These are phyloP conservation scores for Plasmodium knowlesi DNA, from an alignment of 169 alveolate species.

Conservation along the genomic window DNA sequence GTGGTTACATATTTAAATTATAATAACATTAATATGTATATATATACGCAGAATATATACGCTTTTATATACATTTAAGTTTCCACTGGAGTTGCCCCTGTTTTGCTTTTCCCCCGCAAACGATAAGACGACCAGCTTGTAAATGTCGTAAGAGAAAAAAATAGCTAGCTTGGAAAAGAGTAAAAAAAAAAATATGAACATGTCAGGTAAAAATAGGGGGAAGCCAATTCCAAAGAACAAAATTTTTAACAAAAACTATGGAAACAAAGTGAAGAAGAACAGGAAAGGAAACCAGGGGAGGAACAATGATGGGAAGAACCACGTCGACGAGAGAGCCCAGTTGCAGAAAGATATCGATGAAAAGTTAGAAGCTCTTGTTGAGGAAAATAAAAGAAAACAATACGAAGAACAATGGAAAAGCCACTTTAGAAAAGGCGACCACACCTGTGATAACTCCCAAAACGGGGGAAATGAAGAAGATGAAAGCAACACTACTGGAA, in stretches of 20 bases:
- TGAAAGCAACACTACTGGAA: neutral
- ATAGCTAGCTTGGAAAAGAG: neutral
- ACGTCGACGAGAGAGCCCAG: slow-evolving; percentile 30
- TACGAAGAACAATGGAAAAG: slow-evolving; percentile 38
- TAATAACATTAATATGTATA: neutral
- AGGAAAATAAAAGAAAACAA: slow-evolving; percentile 67
- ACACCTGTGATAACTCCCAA: neutral
- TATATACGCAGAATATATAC: neutral
- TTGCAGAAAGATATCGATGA: slow-evolving; percentile 67
- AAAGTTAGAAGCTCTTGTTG: slow-evolving; percentile 22
- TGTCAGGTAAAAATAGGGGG: slow-evolving; percentile 3
- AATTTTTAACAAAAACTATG: slow-evolving; percentile 38
- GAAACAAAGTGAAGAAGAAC: slow-evolving; percentile 17
- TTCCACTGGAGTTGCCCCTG: neutral
- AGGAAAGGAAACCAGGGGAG: slow-evolving; percentile 12
- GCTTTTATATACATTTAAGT: neutral
- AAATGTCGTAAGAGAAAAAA: neutral
- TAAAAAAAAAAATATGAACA: slow-evolving; percentile 6
- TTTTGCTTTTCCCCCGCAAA: neutral
- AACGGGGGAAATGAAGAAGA: neutral
- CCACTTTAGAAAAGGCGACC: neutral
- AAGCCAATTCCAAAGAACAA: neutral
- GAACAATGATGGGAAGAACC: neutral
- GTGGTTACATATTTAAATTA: neutral
- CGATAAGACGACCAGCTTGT: neutral